Percentiles rank a stretch among this genome's conserved stretches.
Evolutionary conservation across 768 basidiomycete genomes (phyloP).

Genomic region (Exsudoporus frostii): DNA sequence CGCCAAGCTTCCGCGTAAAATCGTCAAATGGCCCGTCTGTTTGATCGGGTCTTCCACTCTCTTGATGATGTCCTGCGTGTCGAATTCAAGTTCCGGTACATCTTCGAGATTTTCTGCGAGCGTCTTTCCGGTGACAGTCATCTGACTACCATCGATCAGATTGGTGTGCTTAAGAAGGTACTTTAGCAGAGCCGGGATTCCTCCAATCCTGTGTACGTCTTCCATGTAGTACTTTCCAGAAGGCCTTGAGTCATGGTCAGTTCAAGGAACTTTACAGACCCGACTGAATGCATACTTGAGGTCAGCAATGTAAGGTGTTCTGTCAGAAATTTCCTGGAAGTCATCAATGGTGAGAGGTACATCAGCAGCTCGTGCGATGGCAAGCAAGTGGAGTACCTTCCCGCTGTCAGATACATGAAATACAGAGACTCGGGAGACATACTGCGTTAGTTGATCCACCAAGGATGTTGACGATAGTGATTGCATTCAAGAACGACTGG

Average conservation of each 20-base stretch:
- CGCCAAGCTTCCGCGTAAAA: conserved; percentile 85
- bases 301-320: conserved; percentile 82
- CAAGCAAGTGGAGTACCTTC: conserved; percentile 78
- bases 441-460: conserved; percentile 90
- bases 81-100: conserved; percentile 67
- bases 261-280: background rate
- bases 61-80: conserved; percentile 72
- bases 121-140: conserved; percentile 92
- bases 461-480: conserved; percentile 71
- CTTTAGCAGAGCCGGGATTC: conserved; percentile 80
- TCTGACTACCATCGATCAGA: conserved; percentile 74
- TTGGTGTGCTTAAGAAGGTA: conserved; percentile 76
- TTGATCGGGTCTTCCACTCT: conserved; percentile 80
- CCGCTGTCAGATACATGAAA: conserved; percentile 4
- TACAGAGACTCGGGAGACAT: conserved; percentile 19
- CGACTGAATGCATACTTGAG: conserved; percentile 50
- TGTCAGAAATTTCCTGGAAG: conserved; percentile 77
- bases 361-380: conserved; percentile 81
- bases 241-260: conserved; percentile 43
- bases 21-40: conserved; percentile 79
- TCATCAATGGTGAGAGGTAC: conserved; percentile 76
- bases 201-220: conserved; percentile 82
- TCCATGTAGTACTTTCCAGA: conserved; percentile 90
- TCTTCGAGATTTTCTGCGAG: conserved; percentile 83
- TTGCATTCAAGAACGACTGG: conserved; percentile 78